phyloP scores from a whole-genome alignment of 176 grass and related monocot species.

The Puccinellia tenuiflora region DNA sequence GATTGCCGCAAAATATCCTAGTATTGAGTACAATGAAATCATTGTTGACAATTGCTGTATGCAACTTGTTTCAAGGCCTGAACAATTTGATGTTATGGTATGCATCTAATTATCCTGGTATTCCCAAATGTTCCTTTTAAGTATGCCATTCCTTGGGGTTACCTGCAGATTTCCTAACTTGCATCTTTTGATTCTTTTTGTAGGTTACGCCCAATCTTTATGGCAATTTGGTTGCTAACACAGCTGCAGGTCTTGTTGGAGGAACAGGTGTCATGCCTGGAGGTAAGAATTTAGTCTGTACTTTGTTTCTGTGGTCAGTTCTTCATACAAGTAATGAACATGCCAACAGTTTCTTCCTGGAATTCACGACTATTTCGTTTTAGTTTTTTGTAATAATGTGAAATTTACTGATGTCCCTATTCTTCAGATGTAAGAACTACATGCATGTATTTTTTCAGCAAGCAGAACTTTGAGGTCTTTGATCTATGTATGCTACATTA shows the following conservation, averaged over 20 bases:
- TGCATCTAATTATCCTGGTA: constrained; percentile 22
- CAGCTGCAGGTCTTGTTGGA: constrained; percentile 94
- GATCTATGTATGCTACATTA: neutral
- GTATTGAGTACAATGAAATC: constrained; percentile 93
- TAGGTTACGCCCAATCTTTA: constrained; percentile 99
- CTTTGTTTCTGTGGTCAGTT: neutral
- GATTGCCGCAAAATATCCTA: constrained; percentile 80
- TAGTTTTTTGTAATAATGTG: neutral
- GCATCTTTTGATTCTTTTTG: constrained; percentile 26
- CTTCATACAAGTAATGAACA: neutral
- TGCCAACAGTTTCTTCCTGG: neutral
- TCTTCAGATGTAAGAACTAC: neutral
- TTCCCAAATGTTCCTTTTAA: neutral
- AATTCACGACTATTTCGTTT: no score
- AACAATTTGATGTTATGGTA: constrained; percentile 95
- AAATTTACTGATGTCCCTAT: neutral
- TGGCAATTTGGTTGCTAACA: constrained; percentile 94
- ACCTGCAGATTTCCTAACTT: constrained; percentile 9
- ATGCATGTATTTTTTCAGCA: neutral
- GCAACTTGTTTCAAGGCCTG: constrained; percentile 96
- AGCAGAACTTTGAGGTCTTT: neutral
- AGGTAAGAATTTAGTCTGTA: constrained; percentile 46
- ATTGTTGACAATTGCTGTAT: constrained; percentile 97
- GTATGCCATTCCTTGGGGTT: constrained; percentile 2
- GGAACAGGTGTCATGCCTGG: constrained; percentile 96